Conservation (phyloP, 345 rosid species). For the Raphanus sativus region DNA sequence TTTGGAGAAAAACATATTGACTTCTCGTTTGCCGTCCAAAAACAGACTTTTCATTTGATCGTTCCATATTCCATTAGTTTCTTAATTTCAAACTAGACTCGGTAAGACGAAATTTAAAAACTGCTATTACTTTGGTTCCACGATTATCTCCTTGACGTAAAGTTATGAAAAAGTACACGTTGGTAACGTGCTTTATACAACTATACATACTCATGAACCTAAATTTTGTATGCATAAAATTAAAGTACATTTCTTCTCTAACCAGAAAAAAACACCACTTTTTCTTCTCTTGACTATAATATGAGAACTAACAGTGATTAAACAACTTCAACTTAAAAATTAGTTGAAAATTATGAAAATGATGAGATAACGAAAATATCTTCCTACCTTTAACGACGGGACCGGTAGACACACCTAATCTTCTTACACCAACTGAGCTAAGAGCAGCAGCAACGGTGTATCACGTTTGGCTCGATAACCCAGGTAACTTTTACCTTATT, state of each 20-base stretch:
- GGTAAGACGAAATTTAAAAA: neutral
- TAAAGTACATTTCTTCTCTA: neutral
- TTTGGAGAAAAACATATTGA: neutral
- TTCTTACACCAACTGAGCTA: conserved; percentile 30
- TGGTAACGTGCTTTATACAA: conserved; percentile 28
- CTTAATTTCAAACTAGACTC: neutral
- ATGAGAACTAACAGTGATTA: conserved; percentile 33
- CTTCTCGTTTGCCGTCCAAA: neutral
- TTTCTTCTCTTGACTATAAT: conserved; percentile 20
- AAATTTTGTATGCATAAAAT: conserved; percentile 1
- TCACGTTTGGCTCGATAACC: too few relatives aligned
- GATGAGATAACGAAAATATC: conserved; percentile 19
- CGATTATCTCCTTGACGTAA: conserved; percentile 5
- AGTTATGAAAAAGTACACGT: conserved; percentile 16
- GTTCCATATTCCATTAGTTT: neutral
- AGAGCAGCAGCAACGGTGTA: too few relatives aligned
- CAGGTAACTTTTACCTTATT: too few relatives aligned
- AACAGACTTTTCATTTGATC: neutral
- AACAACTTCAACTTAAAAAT: conserved; percentile 34
- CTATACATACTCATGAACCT: neutral
- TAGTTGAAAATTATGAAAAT: conserved; percentile 13
- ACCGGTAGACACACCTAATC: conserved; percentile 43
- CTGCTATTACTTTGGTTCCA: conserved; percentile 3
- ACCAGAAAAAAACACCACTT: neutral
- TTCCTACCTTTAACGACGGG: conserved; percentile 31